phyloP scores from a whole-genome alignment of 2,329 filamentous ascomycete genomes.

The Dryadomyces quercivorus region DNA sequence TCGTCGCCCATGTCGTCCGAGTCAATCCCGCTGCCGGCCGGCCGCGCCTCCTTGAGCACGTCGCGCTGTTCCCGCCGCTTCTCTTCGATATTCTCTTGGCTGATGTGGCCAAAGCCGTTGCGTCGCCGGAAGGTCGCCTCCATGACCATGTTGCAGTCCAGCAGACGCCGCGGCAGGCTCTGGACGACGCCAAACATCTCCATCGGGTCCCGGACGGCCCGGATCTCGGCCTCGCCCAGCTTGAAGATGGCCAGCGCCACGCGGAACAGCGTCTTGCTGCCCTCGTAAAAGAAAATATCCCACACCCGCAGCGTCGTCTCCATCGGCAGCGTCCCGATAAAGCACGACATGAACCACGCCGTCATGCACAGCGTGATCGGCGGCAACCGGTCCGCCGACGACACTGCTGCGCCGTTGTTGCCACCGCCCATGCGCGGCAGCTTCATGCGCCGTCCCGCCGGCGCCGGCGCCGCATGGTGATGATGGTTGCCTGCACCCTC shows the following conservation, averaged over 20 bases:
- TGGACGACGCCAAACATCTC: slow-evolving; percentile 95
- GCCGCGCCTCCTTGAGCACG: slow-evolving; percentile 32
- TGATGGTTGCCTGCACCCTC: slow-evolving; percentile 9
- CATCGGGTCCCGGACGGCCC: slow-evolving; percentile 71
- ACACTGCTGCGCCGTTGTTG: not conserved
- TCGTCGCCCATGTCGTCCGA: not conserved
- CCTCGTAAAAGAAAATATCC: slow-evolving; percentile 95
- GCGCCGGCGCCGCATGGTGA: slow-evolving; percentile 3
- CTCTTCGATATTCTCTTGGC: slow-evolving; percentile 69
- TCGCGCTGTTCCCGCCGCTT: slow-evolving; percentile 57
- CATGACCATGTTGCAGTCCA: slow-evolving; percentile 73
- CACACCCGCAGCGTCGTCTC: slow-evolving; percentile 87
- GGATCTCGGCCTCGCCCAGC: slow-evolving; percentile 68
- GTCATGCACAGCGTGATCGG: slow-evolving; percentile 89
- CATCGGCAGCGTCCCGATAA: slow-evolving; percentile 83
- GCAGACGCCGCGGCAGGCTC: slow-evolving; percentile 63
- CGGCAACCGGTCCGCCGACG: slow-evolving; percentile 45
- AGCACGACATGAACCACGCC: slow-evolving; percentile 97
- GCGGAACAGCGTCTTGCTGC: slow-evolving; percentile 84
- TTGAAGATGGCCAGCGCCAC: slow-evolving; percentile 89
- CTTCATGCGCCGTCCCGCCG: slow-evolving; percentile 24
- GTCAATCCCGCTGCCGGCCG: slow-evolving; percentile 17
- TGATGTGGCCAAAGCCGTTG: slow-evolving; percentile 70
- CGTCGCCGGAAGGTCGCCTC: slow-evolving; percentile 72
- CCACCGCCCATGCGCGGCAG: slow-evolving; percentile 26